Evolutionary conservation across 1,139 yeast species (phyloP), one percentile per base, ranked within the genome.

Genomic region (Pichia sp.): DNA sequence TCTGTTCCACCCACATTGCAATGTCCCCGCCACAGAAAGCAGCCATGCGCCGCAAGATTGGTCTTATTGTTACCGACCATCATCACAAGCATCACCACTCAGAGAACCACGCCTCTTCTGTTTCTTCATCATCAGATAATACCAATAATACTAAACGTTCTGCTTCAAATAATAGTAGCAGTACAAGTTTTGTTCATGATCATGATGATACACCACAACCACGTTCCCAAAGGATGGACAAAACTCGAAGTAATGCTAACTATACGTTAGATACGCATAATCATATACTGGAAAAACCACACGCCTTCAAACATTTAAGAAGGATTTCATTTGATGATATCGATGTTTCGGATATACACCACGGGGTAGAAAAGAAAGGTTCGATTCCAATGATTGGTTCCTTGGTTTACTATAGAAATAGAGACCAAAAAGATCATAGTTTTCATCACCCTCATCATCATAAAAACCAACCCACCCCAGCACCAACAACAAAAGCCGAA

Each of bases 331-430:
- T 45, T 9, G 53, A 52, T 33, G 53, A 49, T 34, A 29, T 44
- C 14, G 50, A 49, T 39, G 10, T 39, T 2, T 22, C 42, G 19
- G 19, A 18, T 8, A 44, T 27, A 22, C 13, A 36, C 8, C 25
- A 36, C 3, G 31, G 8, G 10, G 10, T 34, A 13, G 51, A 39
- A 19, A 46, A 38, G 8, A 51, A 22, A 19, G 67, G 67, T 3
- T 51, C 66, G 0, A 46, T 60, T 13, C 67, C 67, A 25, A 47
- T 64, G 58, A 56, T 62, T 28, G 66, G 67, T 3, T 64, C 67
- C 8, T 44, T 64, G 27, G 59, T 64, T 1, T 64, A 61, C 46
- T 61, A 54, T 39, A 58, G 53, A 50, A 53, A 18, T 10, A 36
- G 22, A 38, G 43, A 44, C 36, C 44, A 39, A 14, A 42, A 41